Conservation (phyloP, 1,284 basidiomycete species). For the Ustilago curta region DNA sequence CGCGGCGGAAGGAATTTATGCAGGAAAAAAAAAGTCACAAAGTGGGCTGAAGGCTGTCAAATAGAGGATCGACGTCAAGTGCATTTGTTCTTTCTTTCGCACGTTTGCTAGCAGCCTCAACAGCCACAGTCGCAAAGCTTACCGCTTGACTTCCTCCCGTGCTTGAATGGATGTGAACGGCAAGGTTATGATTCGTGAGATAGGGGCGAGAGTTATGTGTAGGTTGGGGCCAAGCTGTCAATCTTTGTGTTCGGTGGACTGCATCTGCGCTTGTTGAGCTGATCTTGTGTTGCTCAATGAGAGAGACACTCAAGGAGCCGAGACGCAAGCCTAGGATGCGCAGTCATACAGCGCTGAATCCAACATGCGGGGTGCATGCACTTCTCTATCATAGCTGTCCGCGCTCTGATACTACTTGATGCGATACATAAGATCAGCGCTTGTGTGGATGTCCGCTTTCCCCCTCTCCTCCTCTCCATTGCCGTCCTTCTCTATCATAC, state of each 20-base stretch:
- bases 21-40: not conserved
- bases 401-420: not conserved
- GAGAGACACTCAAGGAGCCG: too few relatives aligned
- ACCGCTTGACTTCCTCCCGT: too few relatives aligned
- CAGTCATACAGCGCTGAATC: too few relatives aligned
- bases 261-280: too few relatives aligned
- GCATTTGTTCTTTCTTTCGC: slow-evolving; percentile 2
- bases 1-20: not conserved
- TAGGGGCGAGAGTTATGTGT: not conserved
- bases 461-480: not conserved
- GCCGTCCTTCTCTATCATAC: not conserved
- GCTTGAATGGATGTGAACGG: not conserved
- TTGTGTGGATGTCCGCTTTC: not conserved
- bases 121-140: not conserved
- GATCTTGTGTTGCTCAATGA: too few relatives aligned
- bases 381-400: not conserved
- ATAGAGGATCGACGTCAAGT: not conserved
- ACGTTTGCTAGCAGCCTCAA: slow-evolving; percentile 4
- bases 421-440: not conserved
- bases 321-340: too few relatives aligned
- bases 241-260: too few relatives aligned
- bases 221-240: too few relatives aligned
- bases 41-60: slow-evolving; percentile 16
- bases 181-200: not conserved
- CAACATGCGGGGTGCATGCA: slow-evolving; percentile 1